Evolutionary conservation across 192 early-diverging fungal species (phyloP).

Genomic region (Backusella macrospora): DNA sequence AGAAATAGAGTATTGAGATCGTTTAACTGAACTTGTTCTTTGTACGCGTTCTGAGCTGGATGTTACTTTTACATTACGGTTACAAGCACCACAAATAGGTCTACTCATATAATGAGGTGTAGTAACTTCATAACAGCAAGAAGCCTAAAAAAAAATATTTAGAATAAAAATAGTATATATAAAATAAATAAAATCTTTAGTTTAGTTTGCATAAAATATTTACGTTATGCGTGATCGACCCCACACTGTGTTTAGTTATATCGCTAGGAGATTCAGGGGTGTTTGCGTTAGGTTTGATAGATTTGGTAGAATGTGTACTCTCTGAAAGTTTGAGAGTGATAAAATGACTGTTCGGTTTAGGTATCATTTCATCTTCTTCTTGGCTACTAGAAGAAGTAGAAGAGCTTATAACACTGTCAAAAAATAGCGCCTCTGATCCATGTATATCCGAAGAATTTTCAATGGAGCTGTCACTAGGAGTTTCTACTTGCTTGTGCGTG

Average conservation of each 20-base stretch:
- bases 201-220: slow-evolving; percentile 9
- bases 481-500: slow-evolving; percentile 9
- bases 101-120: slow-evolving; percentile 9
- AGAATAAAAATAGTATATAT: background rate
- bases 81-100: slow-evolving; percentile 15
- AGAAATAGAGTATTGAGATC: background rate
- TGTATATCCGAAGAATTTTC: slow-evolving; percentile 15
- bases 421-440: background rate
- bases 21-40: background rate
- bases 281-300: background rate
- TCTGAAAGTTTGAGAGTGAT: slow-evolving; percentile 6
- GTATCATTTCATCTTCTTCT: slow-evolving; percentile 3
- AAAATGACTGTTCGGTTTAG: background rate
- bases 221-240: slow-evolving; percentile 7
- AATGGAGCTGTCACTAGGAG: slow-evolving; percentile 14
- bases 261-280: background rate
- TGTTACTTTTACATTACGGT: slow-evolving; percentile 17
- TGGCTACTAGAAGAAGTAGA: background rate
- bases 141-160: background rate
- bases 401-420: background rate
- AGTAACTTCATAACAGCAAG: background rate
- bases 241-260: background rate
- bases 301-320: background rate
- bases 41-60: background rate
- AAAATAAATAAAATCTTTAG: slow-evolving; percentile 1